A percentile compares a stretch with the other conserved stretches of the same genome.
Conservation (phyloP, 2,329 filamentous ascomycete species). For the Fusarium sp. region DNA sequence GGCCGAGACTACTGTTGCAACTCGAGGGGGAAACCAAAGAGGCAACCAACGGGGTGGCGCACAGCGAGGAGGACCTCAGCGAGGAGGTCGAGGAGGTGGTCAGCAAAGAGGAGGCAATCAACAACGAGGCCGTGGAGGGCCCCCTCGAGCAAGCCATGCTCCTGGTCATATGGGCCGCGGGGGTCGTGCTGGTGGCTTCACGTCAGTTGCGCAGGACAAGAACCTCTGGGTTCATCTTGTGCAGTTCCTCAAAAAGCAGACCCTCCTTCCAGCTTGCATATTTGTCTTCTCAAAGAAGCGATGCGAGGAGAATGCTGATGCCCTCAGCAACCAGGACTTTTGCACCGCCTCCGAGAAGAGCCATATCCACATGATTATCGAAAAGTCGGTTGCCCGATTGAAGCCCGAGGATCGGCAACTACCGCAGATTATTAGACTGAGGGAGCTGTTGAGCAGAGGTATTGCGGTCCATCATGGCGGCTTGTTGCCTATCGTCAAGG, state of each 20-base stretch:
- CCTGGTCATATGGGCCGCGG: slow-evolving; percentile 92
- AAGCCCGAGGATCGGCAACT: slow-evolving; percentile 91
- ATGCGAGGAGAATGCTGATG: slow-evolving; percentile 97
- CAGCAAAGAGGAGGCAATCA: slow-evolving; percentile 62
- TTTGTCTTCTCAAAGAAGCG: slow-evolving; percentile 99
- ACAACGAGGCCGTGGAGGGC: slow-evolving; percentile 67
- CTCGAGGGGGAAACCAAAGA: slow-evolving; percentile 57
- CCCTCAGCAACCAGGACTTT: slow-evolving; percentile 94
- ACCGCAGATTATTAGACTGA: slow-evolving; percentile 91
- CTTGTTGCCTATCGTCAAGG: slow-evolving; percentile 95
- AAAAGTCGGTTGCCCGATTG: slow-evolving; percentile 91
- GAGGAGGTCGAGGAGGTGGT: slow-evolving; percentile 66
- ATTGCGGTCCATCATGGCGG: slow-evolving; percentile 98
- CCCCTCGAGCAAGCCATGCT: slow-evolving; percentile 72
- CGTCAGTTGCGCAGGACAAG: slow-evolving; percentile 93
- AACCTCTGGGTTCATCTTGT: slow-evolving; percentile 98
- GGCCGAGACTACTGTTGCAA: slow-evolving; percentile 53
- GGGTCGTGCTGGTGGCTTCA: slow-evolving; percentile 87
- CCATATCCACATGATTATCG: slow-evolving; percentile 96
- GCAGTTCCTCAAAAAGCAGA: slow-evolving; percentile 89
- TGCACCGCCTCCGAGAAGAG: slow-evolving; percentile 96
- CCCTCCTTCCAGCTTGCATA: slow-evolving; percentile 91
- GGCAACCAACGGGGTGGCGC: slow-evolving; percentile 53
- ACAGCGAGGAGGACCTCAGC: slow-evolving; percentile 59
- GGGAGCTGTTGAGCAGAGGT: slow-evolving; percentile 88